Base-by-base conservation (phyloP, 306 rosid genomes). In the Echinosophora koreensis region DNA sequence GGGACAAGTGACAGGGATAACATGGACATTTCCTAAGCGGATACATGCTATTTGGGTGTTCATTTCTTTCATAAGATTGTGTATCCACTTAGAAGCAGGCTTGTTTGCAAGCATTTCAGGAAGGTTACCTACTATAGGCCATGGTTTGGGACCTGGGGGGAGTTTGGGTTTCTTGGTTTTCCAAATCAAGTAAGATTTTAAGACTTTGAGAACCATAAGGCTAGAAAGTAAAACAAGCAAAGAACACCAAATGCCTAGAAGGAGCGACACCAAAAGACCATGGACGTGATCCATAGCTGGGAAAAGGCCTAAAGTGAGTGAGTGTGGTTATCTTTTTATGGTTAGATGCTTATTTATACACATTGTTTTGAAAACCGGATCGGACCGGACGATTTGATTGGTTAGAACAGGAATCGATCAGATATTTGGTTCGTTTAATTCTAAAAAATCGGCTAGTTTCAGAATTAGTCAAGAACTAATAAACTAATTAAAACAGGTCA, bases 21-120 rank as follows among this genome's bases (percentile, higher is more conserved):
- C 22, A 22, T 22, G 22, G 22, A 22, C 22, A 22, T 65, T 41
- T 41, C 70, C 70, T 41, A 65, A n/a, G 35, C 52, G 52, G 8
- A 65, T 41, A 41, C 70, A 65, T 8, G 52, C 51, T 15, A 65
- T 65, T 5, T 39, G 4, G 1, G 52, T 65, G 15, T 65, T 17
- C 52, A 41, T 65, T 38, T 39, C 70, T 4, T 65, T 65, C 70
- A 41, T 65, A 1, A 65, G 32, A 4, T 17, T 65, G 15, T 65
- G 34, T 65, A 65, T 65, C 70, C 70, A 65, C 5, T 8, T 28
- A 5, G 41, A 65, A 16, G 35, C 18, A 7, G 70, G 70, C 9
- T n/a, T 65, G 13, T 17, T 39, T 3, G 13, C 7, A 16, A 65
- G 52, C 52, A 65, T 39, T 41, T 65, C 70, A 10, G 70, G 70